Evolutionary conservation across 2,329 filamentous ascomycete species (phyloP).

Genomic region (Aureobasidium mangrovei): DNA sequence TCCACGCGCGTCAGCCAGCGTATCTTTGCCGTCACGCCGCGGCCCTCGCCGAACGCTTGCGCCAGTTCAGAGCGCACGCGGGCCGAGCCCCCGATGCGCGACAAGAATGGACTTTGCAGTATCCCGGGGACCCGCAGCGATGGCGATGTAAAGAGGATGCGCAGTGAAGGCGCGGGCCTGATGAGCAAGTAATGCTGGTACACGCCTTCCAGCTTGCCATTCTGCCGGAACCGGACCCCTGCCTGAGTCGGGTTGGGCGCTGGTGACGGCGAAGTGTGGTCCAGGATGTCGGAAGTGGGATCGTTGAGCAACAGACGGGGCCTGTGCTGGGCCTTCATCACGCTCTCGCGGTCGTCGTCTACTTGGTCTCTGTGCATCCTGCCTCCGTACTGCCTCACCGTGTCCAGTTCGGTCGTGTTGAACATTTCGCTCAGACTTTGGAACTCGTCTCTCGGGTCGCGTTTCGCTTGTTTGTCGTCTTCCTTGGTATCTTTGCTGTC

Average conservation of each 20-base stretch:
- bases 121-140: slow-evolving; percentile 59
- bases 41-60: slow-evolving; percentile 31
- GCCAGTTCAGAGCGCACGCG: slow-evolving; percentile 30
- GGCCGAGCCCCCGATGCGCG: slow-evolving; percentile 33
- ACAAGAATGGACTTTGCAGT: slow-evolving; percentile 39
- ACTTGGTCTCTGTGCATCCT: slow-evolving; percentile 50
- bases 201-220: slow-evolving; percentile 41
- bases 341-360: slow-evolving; percentile 37
- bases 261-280: slow-evolving; percentile 18
- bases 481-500: slow-evolving; percentile 28
- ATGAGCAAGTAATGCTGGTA: slow-evolving; percentile 57
- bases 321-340: slow-evolving; percentile 24
- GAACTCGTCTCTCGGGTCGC: slow-evolving; percentile 50
- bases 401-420: slow-evolving; percentile 57
- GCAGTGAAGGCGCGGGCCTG: slow-evolving; percentile 55
- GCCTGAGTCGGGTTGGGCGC: slow-evolving; percentile 14
- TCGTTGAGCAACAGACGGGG: slow-evolving; percentile 44
- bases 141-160: slow-evolving; percentile 61
- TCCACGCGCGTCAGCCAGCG: slow-evolving; percentile 33
- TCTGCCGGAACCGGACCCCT: slow-evolving; percentile 19
- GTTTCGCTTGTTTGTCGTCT: background rate
- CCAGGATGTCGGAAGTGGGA: slow-evolving; percentile 28
- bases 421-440: slow-evolving; percentile 61
- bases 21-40: slow-evolving; percentile 36
- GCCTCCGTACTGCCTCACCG: slow-evolving; percentile 54